Base-by-base conservation (phyloP, 2,329 filamentous ascomycete species). In the Stenocarpella maydis region DNA sequence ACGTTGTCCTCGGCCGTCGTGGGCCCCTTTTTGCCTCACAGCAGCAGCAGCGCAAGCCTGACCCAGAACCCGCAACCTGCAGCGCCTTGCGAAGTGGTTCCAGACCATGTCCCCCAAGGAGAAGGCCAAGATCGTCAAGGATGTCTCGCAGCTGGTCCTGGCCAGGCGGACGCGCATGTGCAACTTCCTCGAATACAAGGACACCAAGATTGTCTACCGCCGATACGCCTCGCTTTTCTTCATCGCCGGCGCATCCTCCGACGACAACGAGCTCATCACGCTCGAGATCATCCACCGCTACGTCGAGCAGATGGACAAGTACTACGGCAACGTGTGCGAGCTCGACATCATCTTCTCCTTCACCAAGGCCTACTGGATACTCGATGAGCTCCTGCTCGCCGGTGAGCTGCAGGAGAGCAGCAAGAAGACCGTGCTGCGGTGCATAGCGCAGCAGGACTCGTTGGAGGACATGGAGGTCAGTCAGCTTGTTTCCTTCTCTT, bases 251-350 rank as follows among this genome's bases (percentile, higher is more conserved):
- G 97, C 94, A 84, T 91, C 94, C 66, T 95, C 95, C n/a, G 94
- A 94, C 73, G 96, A 99, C 82, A 99, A 99, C 82, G 96, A 99
- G 80, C 86, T 99, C 78, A 98, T 98, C 80, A 97, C 94, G 28
- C 93, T 99, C 79, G 96, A 99, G 82, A 94, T 99, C 79, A 97
- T 99, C 77, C 96, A 99, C 82, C 94, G 96, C 82, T 99, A 99
- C 80, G 96, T 99, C 78, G 96, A 99, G 82, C 96, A 99, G 84
- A 99, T 99, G 96, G 96, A 99, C 87, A 99, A 99, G 82, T 99
- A 99, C 85, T 99, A 98, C 82, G 96, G 96, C 81, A 99, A 99
- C 81, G 96, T 99, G 71, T 99, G 96, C 90, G 96, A 99, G 84
- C 89, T 99, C 73, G 95, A 98, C 81, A 98, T 98, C 82, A 99